These are phyloP conservation scores for Epichloe bromicola DNA, from an alignment of 2,329 filamentous ascomycete genomes.

Conservation along the genomic window DNA sequence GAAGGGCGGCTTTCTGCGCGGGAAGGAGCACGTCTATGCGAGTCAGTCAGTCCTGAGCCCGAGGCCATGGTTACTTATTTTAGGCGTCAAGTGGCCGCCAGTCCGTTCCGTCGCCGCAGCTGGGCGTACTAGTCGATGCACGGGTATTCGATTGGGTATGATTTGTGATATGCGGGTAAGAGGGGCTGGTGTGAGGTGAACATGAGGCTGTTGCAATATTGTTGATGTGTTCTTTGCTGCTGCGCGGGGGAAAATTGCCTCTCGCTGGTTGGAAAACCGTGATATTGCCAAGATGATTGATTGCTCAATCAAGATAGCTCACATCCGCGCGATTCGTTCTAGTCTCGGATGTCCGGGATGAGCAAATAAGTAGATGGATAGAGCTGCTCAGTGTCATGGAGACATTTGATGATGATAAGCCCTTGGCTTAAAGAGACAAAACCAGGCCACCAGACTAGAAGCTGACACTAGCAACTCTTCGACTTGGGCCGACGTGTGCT, in stretches of 20 bases:
- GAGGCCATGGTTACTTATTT: conserved; percentile 13
- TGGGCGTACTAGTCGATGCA: not conserved
- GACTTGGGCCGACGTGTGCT: not conserved
- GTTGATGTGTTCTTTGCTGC: not conserved
- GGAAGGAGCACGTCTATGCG: conserved; percentile 14
- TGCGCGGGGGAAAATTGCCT: not conserved
- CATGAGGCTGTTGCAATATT: not conserved
- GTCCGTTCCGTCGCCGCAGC: not conserved
- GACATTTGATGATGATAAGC: not conserved
- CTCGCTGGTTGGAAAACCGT: not conserved
- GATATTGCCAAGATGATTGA: not conserved
- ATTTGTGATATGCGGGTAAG: not conserved
- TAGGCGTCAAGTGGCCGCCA: not conserved
- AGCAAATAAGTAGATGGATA: not conserved
- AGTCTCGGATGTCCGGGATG: not conserved
- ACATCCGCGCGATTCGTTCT: not conserved
- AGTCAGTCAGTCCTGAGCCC: conserved; percentile 17
- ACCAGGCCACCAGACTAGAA: not conserved
- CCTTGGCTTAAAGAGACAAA: not conserved
- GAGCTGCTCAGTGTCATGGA: not conserved
- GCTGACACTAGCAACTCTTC: not conserved
- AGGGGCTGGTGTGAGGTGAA: not conserved
- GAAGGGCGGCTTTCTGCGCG: conserved; percentile 17
- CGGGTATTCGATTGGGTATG: not conserved
- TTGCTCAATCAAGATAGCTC: not conserved